phyloP scores from a whole-genome alignment of 2,329 filamentous ascomycete genomes.

The Pestalotiopsis sp. region DNA sequence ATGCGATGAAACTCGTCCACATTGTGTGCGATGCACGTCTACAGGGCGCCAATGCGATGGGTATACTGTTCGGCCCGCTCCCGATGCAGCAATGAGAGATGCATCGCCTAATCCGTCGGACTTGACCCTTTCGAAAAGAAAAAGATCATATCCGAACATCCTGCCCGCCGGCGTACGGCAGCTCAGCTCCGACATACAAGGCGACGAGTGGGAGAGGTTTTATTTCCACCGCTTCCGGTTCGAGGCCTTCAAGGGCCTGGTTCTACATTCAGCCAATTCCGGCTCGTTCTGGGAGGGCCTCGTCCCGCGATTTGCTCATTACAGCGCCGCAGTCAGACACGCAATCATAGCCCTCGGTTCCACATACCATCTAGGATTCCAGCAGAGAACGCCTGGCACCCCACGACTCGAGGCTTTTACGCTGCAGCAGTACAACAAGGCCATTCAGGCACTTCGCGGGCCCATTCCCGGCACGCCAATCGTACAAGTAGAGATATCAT shows the following conservation, averaged over 20 bases:
- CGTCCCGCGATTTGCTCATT: conserved; percentile 29
- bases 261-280: conserved; percentile 28
- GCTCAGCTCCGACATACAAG: conserved; percentile 35
- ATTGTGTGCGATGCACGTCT: conserved; percentile 22
- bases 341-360: conserved; percentile 35
- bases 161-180: conserved; percentile 26
- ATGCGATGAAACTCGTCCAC: background rate
- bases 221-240: conserved; percentile 36
- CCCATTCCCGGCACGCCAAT: conserved; percentile 20
- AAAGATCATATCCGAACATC: conserved; percentile 9
- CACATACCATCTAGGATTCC: conserved; percentile 27
- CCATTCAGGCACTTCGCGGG: conserved; percentile 33
- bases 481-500: conserved; percentile 27
- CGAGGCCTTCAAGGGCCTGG: conserved; percentile 28
- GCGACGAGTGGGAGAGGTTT: conserved; percentile 32
- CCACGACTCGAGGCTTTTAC: conserved; percentile 34
- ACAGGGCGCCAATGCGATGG: conserved; percentile 33
- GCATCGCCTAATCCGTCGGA: conserved; percentile 8
- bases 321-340: conserved; percentile 31
- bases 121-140: background rate
- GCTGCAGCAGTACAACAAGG: conserved; percentile 38
- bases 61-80: conserved; percentile 20
- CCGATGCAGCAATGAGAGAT: conserved; percentile 1
- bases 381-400: conserved; percentile 17
- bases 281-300: conserved; percentile 31